Base-by-base conservation (phyloP, 2,329 filamentous ascomycete genomes). In the Sporothrix pallida region DNA sequence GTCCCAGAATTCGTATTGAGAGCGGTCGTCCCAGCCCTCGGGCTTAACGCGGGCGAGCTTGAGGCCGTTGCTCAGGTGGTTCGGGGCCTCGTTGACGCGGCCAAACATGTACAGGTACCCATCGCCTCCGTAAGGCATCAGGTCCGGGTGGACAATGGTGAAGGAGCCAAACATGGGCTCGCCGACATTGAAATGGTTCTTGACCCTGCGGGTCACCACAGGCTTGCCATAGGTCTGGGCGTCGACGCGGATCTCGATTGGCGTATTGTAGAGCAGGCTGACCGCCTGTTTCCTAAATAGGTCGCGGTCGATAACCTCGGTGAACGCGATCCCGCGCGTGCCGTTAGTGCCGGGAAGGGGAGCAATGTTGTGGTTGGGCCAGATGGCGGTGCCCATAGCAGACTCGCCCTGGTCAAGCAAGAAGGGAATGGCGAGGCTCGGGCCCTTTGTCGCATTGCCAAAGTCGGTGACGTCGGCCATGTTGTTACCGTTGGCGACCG, bases 301-400 rank as follows among this genome's bases (percentile, higher is more conserved):
- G 8, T 71, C 37, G 37, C 76, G 75, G 71, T 77, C 74, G 15
- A 77, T 74, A 3, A 77, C 76, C 37, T 75, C 75, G 31, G 76
- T 68, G 23, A 74, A 76, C 2, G 75, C 58, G 17, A 76, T 74
- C 31, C 71, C 71, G 20, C n/a, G 4, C 13, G 63, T 37, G 42
- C 48, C 71, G n/a, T 54, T 7, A 42, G 37, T 4, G 68, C 52
- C 69, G 3, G 58, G 62, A 0, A 75, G 42, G 12, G 72, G 50
- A 3, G 74, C 71, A 68, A 76, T 75, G 71, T 76, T 76, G 46
- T 75, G 71, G 73, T 76, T 75, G 13, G 75, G 75, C 75, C 75
- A 76, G 17, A 76, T 52, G 37, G 63, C 74, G 42, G 70, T 72
- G 17, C 7, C 23, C 2, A 52, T 17, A 7, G 71, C 42, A 13